phyloP scores from a whole-genome alignment of 192 early-diverging fungal genomes.

The Ambispora gerdemannii region DNA sequence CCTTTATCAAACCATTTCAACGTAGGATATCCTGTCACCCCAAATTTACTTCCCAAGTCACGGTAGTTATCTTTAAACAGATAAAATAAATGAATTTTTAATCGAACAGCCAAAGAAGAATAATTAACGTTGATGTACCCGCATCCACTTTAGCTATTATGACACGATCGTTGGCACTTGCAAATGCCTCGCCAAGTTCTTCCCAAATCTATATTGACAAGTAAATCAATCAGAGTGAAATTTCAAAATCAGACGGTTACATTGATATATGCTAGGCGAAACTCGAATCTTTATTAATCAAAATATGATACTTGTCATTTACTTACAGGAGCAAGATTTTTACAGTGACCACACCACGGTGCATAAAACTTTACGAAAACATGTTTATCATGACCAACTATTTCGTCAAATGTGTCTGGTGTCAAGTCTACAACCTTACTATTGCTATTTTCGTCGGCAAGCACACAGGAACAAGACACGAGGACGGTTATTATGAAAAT shows the following conservation, averaged over 20 bases:
- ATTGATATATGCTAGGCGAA: neutral
- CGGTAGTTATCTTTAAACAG: slow-evolving; percentile 75
- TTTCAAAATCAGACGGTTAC: neutral
- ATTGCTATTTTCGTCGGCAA: too few species aligned
- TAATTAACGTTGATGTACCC: slow-evolving; percentile 1
- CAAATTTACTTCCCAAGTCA: slow-evolving; percentile 73
- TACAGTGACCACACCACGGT: slow-evolving; percentile 86
- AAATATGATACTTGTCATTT: neutral
- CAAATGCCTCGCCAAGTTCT: slow-evolving; percentile 74
- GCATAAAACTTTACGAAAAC: slow-evolving; percentile 95
- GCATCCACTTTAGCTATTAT: slow-evolving; percentile 89
- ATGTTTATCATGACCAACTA: slow-evolving; percentile 78
- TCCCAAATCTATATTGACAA: slow-evolving; percentile 76
- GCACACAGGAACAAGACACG: too few species aligned
- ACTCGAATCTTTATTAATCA: neutral
- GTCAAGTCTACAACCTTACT: slow-evolving; percentile 38
- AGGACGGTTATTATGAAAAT: too few species aligned
- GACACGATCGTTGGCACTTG: slow-evolving; percentile 66
- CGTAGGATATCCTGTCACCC: slow-evolving; percentile 82
- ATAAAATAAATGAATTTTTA: too few species aligned
- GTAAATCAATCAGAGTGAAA: too few species aligned
- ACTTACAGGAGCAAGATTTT: slow-evolving; percentile 54
- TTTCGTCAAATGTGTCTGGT: slow-evolving; percentile 55
- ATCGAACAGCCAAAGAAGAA: too few species aligned
- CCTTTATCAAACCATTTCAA: slow-evolving; percentile 94